These are phyloP conservation scores for Coemansia sp. DNA, from an alignment of 192 early-diverging fungal species.

Conservation along the genomic window DNA sequence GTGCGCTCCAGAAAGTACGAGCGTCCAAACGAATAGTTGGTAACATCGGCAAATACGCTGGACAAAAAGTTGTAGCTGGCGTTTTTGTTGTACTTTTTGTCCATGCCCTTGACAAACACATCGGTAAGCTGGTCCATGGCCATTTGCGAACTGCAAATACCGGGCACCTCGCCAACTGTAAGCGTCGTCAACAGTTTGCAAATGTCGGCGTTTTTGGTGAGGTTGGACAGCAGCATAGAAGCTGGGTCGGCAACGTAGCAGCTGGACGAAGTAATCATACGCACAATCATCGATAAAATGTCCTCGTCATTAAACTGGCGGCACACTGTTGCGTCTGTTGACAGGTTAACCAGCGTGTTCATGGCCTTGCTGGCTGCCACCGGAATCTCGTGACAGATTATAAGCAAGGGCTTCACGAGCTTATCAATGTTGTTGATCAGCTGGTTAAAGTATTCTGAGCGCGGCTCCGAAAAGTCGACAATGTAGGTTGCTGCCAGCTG, in stretches of 20 bases:
- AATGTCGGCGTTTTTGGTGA: constrained; percentile 67
- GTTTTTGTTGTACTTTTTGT: constrained; percentile 71
- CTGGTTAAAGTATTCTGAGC: constrained; percentile 59
- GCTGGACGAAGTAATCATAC: constrained; percentile 64
- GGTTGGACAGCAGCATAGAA: constrained; percentile 91
- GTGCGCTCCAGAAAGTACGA: constrained; percentile 66
- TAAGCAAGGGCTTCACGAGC: constrained; percentile 65
- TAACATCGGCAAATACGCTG: constrained; percentile 89
- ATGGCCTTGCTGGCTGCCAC: constrained; percentile 82
- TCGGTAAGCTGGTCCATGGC: constrained; percentile 86
- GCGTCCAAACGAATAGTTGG: constrained; percentile 67
- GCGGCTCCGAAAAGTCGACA: constrained; percentile 62
- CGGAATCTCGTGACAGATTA: constrained; percentile 65
- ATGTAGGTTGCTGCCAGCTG: constrained; percentile 77
- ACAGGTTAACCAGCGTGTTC: constrained; percentile 80
- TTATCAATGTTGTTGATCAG: constrained; percentile 61
- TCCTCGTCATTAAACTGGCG: constrained; percentile 65
- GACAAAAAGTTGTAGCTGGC: constrained; percentile 84
- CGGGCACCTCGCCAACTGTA: constrained; percentile 20
- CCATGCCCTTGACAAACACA: constrained; percentile 80
- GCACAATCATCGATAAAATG: constrained; percentile 67
- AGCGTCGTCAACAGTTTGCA: constrained; percentile 80
- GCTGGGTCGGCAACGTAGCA: constrained; percentile 71
- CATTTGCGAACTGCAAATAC: constrained; percentile 46
- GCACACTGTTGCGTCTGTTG: constrained; percentile 62